Evolutionary conservation across 2,329 filamentous ascomycete genomes (phyloP).

Genomic region (Ophiostoma tasmaniense): DNA sequence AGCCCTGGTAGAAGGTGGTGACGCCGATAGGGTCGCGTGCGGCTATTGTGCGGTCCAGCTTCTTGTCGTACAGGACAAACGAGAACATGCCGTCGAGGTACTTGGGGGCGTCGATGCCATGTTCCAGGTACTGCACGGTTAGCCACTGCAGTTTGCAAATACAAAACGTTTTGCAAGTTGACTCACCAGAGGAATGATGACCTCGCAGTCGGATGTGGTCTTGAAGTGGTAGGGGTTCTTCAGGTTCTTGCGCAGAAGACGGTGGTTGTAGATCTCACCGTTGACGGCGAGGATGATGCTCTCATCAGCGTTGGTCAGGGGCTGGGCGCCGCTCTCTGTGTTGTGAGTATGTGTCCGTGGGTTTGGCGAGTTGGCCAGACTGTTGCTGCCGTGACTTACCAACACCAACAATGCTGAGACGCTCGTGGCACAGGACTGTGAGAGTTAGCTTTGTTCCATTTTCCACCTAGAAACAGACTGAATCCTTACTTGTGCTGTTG

Average conservation of each 20-base stretch:
- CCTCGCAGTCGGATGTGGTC: conserved; percentile 97
- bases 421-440: conserved; percentile 88
- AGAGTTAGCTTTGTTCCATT: conserved; percentile 20
- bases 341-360: conserved; percentile 24
- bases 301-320: conserved; percentile 83
- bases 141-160: neutral
- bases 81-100: conserved; percentile 99
- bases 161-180: neutral
- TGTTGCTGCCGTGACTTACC: conserved; percentile 47
- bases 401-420: conserved; percentile 94
- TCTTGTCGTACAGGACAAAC: conserved; percentile 96
- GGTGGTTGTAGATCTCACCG: conserved; percentile 99
- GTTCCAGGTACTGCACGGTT: conserved; percentile 66
- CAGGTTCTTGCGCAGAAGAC: conserved; percentile 79
- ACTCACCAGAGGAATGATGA: conserved; percentile 90
- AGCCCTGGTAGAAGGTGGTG: conserved; percentile 95
- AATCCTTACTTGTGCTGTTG: conserved; percentile 76
- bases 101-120: conserved; percentile 86
- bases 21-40: conserved; percentile 95
- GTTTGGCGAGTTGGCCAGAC: neutral
- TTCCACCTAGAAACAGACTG: neutral
- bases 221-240: conserved; percentile 90
- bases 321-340: conserved; percentile 87
- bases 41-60: conserved; percentile 81
- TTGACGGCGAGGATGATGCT: conserved; percentile 91